Percentiles rank a stretch among this genome's conserved stretches.
Evolutionary conservation across 2,329 filamentous ascomycete genomes (phyloP).

Genomic region (Stachybotrys elegans): DNA sequence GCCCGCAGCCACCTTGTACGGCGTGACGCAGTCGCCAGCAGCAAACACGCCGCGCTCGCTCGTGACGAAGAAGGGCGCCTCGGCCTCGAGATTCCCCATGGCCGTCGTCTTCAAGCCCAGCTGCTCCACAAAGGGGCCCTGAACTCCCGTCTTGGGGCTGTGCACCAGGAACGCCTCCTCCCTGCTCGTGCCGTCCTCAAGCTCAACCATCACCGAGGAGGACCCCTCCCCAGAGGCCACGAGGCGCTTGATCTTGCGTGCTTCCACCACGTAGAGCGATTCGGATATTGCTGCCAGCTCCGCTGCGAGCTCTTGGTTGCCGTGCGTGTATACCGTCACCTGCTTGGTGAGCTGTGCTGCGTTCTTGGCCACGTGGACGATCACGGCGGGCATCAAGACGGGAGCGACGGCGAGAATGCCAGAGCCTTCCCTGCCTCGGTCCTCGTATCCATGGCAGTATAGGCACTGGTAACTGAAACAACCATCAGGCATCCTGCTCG

Average conservation of each 20-base stretch:
- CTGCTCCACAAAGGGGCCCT: conserved; percentile 31
- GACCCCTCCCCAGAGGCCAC: background rate
- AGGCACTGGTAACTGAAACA: conserved; percentile 43
- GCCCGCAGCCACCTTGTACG: conserved; percentile 10
- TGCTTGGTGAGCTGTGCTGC: conserved; percentile 28
- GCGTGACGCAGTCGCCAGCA: conserved; percentile 35
- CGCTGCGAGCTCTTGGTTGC: conserved; percentile 9
- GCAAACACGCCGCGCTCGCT: conserved; percentile 41
- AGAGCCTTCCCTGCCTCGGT: conserved; percentile 32
- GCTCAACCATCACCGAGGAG: background rate
- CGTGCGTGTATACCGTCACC: conserved; percentile 42
- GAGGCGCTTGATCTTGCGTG: background rate
- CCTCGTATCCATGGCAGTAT: conserved; percentile 50
- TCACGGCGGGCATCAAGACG: conserved; percentile 17
- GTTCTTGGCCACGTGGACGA: conserved; percentile 30
- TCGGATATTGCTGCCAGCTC: background rate
- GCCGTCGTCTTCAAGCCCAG: conserved; percentile 31
- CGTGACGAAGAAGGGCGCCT: conserved; percentile 37
- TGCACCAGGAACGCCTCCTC: conserved; percentile 11
- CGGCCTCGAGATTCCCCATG: conserved; percentile 31
- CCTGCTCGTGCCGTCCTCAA: conserved; percentile 1
- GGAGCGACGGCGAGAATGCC: conserved; percentile 34
- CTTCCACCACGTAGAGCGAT: background rate
- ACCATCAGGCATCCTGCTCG: background rate
- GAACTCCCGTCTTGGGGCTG: conserved; percentile 22